Percentiles rank a stretch among this genome's conserved stretches.
These are phyloP conservation scores for Quercus berberidifolia DNA, from an alignment of 306 rosid species.

Conservation along the genomic window DNA sequence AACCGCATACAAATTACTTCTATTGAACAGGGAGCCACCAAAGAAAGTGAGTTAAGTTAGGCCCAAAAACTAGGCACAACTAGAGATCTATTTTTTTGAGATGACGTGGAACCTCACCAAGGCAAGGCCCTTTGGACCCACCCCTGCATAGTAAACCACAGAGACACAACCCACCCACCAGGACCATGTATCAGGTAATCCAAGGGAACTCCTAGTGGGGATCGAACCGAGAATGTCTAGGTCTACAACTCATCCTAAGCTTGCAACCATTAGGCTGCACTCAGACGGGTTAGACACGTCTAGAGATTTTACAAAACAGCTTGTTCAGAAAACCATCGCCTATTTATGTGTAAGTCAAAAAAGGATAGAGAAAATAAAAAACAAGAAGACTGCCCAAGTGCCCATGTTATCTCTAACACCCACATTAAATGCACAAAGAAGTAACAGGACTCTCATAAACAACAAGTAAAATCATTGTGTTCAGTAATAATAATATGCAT, in stretches of 20 bases:
- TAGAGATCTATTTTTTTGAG: neutral
- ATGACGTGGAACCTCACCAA: too few species aligned
- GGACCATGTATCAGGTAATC: too few species aligned
- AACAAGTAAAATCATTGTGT: neutral
- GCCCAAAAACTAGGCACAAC: neutral
- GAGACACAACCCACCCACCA: too few species aligned
- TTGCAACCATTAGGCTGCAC: too few species aligned
- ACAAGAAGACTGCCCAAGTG: neutral
- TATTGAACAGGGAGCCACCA: neutral
- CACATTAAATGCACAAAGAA: neutral
- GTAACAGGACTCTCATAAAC: neutral
- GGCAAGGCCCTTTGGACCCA: too few species aligned
- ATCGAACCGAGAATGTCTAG: too few species aligned
- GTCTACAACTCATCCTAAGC: too few species aligned
- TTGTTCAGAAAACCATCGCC: neutral
- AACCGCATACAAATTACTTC: neutral
- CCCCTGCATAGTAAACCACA: too few species aligned
- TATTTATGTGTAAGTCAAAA: neutral
- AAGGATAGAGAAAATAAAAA: neutral
- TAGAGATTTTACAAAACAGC: neutral
- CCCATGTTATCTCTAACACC: neutral
- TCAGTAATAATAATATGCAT: constrained; percentile 20
- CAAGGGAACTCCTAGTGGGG: too few species aligned
- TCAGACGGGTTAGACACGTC: neutral
- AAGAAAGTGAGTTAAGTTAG: neutral